A percentile compares a stretch with the other conserved stretches of the same genome.
phyloP scores from a whole-genome alignment of 2,329 filamentous ascomycete species.

The Cytospora leucostoma region DNA sequence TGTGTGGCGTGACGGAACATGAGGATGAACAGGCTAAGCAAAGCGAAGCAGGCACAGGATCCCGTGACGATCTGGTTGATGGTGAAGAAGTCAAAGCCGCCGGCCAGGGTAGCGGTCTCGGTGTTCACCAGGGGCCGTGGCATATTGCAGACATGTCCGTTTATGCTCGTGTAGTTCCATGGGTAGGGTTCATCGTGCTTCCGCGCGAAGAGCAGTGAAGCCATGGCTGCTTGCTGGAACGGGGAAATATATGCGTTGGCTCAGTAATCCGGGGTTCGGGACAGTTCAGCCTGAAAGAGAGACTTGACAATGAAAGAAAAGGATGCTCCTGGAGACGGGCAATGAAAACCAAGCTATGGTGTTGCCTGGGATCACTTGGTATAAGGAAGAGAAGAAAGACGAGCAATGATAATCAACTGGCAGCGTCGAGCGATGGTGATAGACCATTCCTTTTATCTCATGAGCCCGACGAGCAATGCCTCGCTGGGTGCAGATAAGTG shows the following conservation, averaged over 20 bases:
- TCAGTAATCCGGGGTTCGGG: too few relatives aligned
- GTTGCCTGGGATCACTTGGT: background rate
- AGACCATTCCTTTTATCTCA: background rate
- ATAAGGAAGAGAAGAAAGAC: background rate
- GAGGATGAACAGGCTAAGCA: constrained; percentile 24
- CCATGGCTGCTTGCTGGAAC: constrained; percentile 1
- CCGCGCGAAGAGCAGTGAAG: constrained; percentile 10
- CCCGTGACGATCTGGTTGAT: constrained; percentile 27
- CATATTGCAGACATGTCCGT: constrained; percentile 25
- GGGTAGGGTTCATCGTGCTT: background rate
- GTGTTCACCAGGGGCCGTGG: constrained; percentile 23
- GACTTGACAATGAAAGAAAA: too few relatives aligned
- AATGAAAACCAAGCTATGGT: background rate
- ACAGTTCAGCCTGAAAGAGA: background rate
- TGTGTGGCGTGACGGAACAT: constrained; percentile 32
- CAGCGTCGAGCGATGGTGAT: background rate
- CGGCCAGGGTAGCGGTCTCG: constrained; percentile 20
- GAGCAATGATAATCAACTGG: background rate
- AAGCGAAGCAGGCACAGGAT: constrained; percentile 24
- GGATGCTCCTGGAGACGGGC: background rate
- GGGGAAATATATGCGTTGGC: background rate
- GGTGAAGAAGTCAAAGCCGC: constrained; percentile 25
- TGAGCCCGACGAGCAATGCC: background rate
- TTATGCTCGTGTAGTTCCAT: constrained; percentile 24
- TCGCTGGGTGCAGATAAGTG: too few relatives aligned